These are phyloP conservation scores for Mycosphaerella arachidis DNA, from an alignment of 2,329 filamentous ascomycete species.

Conservation along the genomic window DNA sequence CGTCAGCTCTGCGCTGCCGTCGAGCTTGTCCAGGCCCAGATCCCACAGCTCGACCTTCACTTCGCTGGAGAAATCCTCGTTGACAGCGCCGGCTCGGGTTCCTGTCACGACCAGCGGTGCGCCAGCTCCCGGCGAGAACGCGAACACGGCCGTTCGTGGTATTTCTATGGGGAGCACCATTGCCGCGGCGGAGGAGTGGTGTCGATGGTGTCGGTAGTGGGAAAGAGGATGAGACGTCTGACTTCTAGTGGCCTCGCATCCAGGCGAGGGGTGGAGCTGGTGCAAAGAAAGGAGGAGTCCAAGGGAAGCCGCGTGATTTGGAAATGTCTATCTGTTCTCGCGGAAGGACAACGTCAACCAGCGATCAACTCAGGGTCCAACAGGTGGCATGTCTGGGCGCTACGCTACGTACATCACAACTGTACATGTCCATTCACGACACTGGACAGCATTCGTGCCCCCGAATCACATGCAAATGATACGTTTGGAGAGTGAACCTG, in stretches of 20 bases:
- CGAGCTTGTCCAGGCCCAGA: slow-evolving; percentile 71
- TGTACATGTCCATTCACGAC: neutral
- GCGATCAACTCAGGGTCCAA: neutral
- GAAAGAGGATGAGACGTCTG: neutral
- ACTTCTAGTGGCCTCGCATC: neutral
- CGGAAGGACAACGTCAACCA: neutral
- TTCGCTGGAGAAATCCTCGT: slow-evolving; percentile 96
- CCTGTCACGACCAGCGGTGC: slow-evolving; percentile 85
- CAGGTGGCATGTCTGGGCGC: neutral
- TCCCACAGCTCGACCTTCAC: slow-evolving; percentile 97
- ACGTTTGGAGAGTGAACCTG: neutral
- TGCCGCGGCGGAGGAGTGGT: slow-evolving; percentile 18
- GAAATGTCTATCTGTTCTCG: neutral
- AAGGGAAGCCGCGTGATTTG: neutral
- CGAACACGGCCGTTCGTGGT: slow-evolving; percentile 91
- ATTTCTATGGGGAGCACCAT: slow-evolving; percentile 98
- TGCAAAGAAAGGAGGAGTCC: neutral
- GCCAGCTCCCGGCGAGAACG: slow-evolving; percentile 81
- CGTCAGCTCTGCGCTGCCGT: slow-evolving; percentile 76
- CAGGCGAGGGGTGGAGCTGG: neutral
- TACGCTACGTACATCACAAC: neutral
- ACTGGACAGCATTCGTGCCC: neutral
- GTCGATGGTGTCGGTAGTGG: slow-evolving; percentile 19
- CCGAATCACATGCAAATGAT: neutral
- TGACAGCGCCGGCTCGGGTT: slow-evolving; percentile 89